Evolutionary conservation across 1,139 yeast species (phyloP), one percentile per base, ranked within the genome.

Genomic region (Geotrichum carabidarum): DNA sequence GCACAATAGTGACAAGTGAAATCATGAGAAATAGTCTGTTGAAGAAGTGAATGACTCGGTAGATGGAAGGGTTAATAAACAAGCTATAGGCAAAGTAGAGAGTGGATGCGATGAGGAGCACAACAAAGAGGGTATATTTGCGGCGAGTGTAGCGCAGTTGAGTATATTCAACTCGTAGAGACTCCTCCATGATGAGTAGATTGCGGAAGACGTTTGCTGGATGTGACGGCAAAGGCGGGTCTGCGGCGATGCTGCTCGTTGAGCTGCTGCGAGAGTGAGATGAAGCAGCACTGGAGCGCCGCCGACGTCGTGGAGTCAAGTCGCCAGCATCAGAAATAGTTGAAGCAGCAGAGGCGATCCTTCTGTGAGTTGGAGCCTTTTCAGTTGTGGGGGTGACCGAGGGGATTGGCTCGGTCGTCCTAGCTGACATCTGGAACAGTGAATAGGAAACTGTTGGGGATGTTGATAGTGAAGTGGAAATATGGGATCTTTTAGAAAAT

Each of bases 111-210:
- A 71, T 61, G 47, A 85, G 67, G 8, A 76, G 69, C 3, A 85
- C 79, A 58, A 88, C 73, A 66, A 93, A 91, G 5, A 82, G 73
- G 41, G 88, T 76, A 66, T 90, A 89, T 61, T 87, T 86, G 58
- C 88, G 75, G 61, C 95, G 76, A 60, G 89, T 72, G 8, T 79
- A 75, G 57, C 82, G 78, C 65, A 88, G 91, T 57, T 82, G 84
- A n/a, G 77, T 74, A 45, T 85, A 87, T 69, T 91, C 98, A 60
- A 79, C 83, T 44, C 97, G 77, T 53, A 91, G 72, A 57, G 88
- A 84, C 65, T 90, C 96, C 68, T 93, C 99, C 53, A 90, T 68
- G 30, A 91, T 85, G 50, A 93, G 74, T 61, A 93, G 71, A 67
- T 90, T 89, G 52, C 95, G 60, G 52, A 56, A 67, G 8, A 67